Evolutionary conservation across 495 filamentous ascomycete genomes (phyloP).

Genomic region (Parmelia sp.): DNA sequence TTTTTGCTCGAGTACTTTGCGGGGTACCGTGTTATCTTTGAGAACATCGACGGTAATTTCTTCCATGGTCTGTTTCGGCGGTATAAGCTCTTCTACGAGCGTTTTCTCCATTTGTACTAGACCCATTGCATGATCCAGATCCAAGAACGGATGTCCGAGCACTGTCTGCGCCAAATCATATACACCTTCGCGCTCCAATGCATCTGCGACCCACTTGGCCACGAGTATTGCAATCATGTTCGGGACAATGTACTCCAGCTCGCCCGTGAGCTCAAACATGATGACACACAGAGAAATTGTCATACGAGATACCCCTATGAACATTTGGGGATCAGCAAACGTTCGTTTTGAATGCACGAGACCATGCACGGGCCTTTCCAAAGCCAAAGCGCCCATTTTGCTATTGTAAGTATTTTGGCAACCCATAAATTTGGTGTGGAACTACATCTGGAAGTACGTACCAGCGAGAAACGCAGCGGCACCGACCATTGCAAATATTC

Average conservation of each 20-base stretch:
- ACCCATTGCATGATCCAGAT: constrained; percentile 41
- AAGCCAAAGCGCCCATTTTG: not conserved
- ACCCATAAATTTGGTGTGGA: not conserved
- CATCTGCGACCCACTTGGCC: constrained; percentile 54
- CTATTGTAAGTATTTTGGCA: not conserved
- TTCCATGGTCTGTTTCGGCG: constrained; percentile 47
- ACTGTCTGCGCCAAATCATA: constrained; percentile 52
- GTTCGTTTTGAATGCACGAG: not conserved
- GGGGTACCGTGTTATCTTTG: constrained; percentile 38
- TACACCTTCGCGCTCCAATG: constrained; percentile 44
- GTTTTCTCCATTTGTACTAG: constrained; percentile 35
- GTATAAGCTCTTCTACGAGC: constrained; percentile 44
- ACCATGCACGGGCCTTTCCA: not conserved
- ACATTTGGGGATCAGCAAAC: not conserved
- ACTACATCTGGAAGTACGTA: not conserved
- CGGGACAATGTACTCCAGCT: constrained; percentile 46
- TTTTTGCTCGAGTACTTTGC: constrained; percentile 37
- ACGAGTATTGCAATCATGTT: constrained; percentile 55
- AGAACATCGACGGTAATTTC: constrained; percentile 49
- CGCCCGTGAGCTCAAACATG: constrained; percentile 50
- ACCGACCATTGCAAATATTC: constrained; percentile 58
- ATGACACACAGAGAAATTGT: constrained; percentile 52
- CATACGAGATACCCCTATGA: constrained; percentile 47
- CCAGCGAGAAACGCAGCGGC: constrained; percentile 50
- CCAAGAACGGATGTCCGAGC: constrained; percentile 52